A percentile compares a stretch with the other conserved stretches of the same genome.
These are phyloP conservation scores for Yamadazyma friedrichii DNA, from an alignment of 1,139 yeast species.

Conservation along the genomic window DNA sequence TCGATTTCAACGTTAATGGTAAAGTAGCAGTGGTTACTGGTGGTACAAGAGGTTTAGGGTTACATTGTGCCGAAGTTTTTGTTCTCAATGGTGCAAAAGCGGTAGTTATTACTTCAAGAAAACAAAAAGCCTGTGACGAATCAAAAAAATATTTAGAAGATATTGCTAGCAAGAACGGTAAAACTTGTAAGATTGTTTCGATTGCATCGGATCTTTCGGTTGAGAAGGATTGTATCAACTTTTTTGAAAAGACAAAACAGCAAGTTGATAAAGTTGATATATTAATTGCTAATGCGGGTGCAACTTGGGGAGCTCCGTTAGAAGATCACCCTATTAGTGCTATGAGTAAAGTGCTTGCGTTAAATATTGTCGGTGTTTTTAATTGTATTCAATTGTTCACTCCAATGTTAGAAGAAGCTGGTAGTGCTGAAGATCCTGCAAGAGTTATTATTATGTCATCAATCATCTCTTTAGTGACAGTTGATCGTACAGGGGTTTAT, in stretches of 20 bases:
- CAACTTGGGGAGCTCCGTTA: conserved; percentile 73
- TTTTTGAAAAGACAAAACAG: conserved; percentile 43
- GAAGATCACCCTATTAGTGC: conserved; percentile 63
- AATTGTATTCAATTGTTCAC: conserved; percentile 61
- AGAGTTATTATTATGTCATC: conserved; percentile 71
- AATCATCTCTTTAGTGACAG: conserved; percentile 45
- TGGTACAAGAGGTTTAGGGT: conserved; percentile 75
- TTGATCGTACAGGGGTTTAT: conserved; percentile 55
- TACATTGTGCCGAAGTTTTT: conserved; percentile 65
- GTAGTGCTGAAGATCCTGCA: conserved; percentile 59
- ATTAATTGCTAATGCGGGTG: conserved; percentile 77
- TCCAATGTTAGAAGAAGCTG: conserved; percentile 57
- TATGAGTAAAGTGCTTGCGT: conserved; percentile 59
- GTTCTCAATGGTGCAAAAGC: conserved; percentile 62
- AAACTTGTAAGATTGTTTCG: conserved; percentile 46
- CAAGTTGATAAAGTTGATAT: conserved; percentile 54
- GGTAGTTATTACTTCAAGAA: conserved; percentile 68
- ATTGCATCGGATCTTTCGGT: conserved; percentile 62
- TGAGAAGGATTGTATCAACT: conserved; percentile 48
- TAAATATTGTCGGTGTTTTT: conserved; percentile 74
- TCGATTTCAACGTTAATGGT: conserved; percentile 53
- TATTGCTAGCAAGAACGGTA: conserved; percentile 41
- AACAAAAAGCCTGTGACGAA: conserved; percentile 60
- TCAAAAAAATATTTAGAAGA: conserved; percentile 53
- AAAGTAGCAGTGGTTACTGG: conserved; percentile 77